Base-by-base conservation (phyloP, 116 monocot species). In the Dioscorea cayenensis region DNA sequence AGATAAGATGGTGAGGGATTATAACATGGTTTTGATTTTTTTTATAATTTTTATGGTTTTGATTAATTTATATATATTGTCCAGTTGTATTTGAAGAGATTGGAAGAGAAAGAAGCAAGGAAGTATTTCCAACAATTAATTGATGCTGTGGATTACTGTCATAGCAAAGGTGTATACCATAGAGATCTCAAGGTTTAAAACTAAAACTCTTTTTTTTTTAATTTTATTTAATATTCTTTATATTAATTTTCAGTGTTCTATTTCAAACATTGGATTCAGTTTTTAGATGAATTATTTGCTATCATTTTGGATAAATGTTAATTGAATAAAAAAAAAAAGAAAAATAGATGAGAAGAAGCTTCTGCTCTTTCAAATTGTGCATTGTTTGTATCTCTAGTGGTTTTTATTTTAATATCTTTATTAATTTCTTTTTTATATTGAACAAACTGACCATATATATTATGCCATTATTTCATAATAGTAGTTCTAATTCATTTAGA, bases 91-190 rank as follows among this genome's bases (percentile, higher is more conserved):
- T 49, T 80, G 9, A 49, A 73, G 55, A 77, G 35, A 22, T 61
- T 89, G 36, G 62, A 76, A 35, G 93, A 93, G 64, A 69, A 48
- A 8, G 89, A 83, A 25, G 82, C 87, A 5, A 86, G 87, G 72
- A 93, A 77, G 68, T 93, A 84, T 55, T 89, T 93, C 63, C 89
- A 89, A 58, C 92, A 92, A 67, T 72, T 92, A 27, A 82, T 92
- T 58, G 84, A 89, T 75, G 89, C 86, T 9, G 84, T 89, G 25
- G 89, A 85, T 60, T 92, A 89, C 62, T 92, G 92, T 64, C 92
- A 92, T 69, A 38, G 74, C 29, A 79, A 71, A 76, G 86, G 88
- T 29, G 72, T 92, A 29, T 92, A 82, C 64, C 92, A 92, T 48
- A 85, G 92, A 76, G 92, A 92, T 71, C 75, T 92, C 29, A 92